phyloP scores from a whole-genome alignment of 2,329 filamentous ascomycete species.

The Trichoderma atroviride region DNA sequence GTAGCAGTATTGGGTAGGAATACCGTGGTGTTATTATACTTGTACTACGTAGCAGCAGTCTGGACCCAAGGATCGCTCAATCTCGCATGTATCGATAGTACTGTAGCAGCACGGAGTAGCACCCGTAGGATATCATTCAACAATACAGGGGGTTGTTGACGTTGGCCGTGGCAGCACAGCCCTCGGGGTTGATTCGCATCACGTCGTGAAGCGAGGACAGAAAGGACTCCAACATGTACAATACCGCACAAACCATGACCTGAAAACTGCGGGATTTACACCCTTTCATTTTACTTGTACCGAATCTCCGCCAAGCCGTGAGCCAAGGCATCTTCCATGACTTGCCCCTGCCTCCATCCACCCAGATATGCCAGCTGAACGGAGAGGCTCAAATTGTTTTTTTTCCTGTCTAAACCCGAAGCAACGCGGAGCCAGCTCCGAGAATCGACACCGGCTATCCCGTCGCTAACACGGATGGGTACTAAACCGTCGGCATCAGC shows the following conservation, averaged over 20 bases:
- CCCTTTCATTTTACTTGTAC: background rate
- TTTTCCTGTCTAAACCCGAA: background rate
- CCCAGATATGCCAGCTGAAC: background rate
- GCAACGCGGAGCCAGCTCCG: background rate
- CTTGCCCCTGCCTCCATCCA: background rate
- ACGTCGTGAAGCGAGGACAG: background rate
- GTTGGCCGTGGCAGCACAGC: background rate
- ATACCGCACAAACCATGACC: background rate
- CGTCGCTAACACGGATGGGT: background rate
- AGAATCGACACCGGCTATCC: background rate
- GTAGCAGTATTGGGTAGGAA: background rate
- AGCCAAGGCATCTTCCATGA: background rate
- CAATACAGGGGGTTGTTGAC: background rate
- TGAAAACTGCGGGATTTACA: background rate
- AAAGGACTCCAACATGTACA: background rate
- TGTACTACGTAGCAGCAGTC: background rate
- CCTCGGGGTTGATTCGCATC: background rate
- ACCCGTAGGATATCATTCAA: background rate
- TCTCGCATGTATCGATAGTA: background rate
- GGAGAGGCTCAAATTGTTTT: background rate
- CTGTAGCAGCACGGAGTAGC: background rate
- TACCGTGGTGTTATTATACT: background rate
- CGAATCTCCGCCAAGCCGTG: background rate
- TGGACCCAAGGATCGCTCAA: background rate
- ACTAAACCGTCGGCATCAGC: background rate